Conservation (phyloP, 768 basidiomycete genomes). For the Thelephora aurantiotincta region DNA sequence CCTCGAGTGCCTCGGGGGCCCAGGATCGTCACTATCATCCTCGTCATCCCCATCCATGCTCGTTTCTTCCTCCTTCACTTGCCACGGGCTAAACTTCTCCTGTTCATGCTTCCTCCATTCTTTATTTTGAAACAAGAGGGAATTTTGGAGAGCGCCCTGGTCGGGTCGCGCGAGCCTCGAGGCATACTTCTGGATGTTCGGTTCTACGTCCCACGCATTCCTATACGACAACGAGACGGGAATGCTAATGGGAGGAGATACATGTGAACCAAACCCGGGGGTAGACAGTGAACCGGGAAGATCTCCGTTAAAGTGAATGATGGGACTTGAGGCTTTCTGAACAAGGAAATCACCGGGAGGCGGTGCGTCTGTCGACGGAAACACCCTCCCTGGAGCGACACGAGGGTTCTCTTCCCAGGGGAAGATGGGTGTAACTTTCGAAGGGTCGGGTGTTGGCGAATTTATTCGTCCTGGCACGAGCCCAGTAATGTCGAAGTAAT, state of each 20-base stretch:
- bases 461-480: conserved; percentile 27
- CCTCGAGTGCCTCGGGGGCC: conserved; percentile 15
- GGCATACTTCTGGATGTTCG: conserved; percentile 69
- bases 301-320: not conserved
- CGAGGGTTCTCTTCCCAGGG: conserved; percentile 88
- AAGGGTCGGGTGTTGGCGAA: conserved; percentile 45
- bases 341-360: conserved; percentile 21
- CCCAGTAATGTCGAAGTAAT: conserved; percentile 50
- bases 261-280: not conserved
- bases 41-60: conserved; percentile 79
- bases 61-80: conserved; percentile 45
- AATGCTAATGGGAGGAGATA: conserved; percentile 26
- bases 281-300: not conserved
- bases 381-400: conserved; percentile 52
- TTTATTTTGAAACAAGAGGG: conserved; percentile 36
- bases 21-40: conserved; percentile 46
- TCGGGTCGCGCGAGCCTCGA: conserved; percentile 40
- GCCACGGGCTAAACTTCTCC: conserved; percentile 29
- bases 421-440: conserved; percentile 68
- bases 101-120: conserved; percentile 18
- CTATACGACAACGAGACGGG: conserved; percentile 48
- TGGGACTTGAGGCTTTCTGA: not conserved
- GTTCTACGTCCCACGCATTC: conserved; percentile 79
- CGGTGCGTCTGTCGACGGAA: conserved; percentile 50
- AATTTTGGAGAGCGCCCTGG: conserved; percentile 20